Percentiles rank a stretch among this genome's conserved stretches.
These are phyloP conservation scores for Oryza rufipogon DNA, from an alignment of 176 grass and related monocot genomes.

Conservation along the genomic window DNA sequence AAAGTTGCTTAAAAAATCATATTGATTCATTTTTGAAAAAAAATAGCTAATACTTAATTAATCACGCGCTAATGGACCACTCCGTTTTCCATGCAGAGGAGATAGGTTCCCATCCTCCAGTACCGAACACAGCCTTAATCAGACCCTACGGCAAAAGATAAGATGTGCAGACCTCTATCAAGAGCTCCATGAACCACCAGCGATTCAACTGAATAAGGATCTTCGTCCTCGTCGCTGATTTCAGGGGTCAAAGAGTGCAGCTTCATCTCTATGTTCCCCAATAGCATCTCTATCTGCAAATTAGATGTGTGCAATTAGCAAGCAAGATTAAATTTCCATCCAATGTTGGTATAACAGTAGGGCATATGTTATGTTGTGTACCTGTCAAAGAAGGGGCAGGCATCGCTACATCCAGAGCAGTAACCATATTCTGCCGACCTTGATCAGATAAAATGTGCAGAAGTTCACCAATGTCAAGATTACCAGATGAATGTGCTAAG, in stretches of 20 bases:
- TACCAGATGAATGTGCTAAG: conserved; percentile 51
- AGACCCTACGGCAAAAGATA: not conserved
- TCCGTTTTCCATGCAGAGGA: too few species aligned
- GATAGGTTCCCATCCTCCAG: too few species aligned
- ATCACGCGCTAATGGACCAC: too few species aligned
- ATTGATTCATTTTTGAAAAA: too few species aligned
- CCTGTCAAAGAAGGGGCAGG: conserved; percentile 78
- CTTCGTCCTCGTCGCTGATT: conserved; percentile 66
- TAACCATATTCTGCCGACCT: conserved; percentile 80
- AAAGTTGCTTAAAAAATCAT: too few species aligned
- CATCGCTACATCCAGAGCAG: conserved; percentile 82
- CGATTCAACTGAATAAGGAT: conserved; percentile 71
- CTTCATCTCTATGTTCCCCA: conserved; percentile 54
- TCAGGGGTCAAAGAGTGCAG: conserved; percentile 72
- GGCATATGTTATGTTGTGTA: conserved; percentile 20
- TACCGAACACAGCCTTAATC: too few species aligned
- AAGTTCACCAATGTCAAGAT: conserved; percentile 73
- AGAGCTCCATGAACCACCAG: conserved; percentile 76
- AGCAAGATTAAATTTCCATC: conserved; percentile 8
- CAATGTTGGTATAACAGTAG: not conserved
- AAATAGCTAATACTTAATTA: too few species aligned
- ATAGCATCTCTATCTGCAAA: conserved; percentile 50
- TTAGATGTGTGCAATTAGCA: conserved; percentile 1
- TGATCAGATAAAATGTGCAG: conserved; percentile 69
- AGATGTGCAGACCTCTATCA: conserved; percentile 59